These are phyloP conservation scores for Pestalotiopsis sp. DNA, from an alignment of 2,329 filamentous ascomycete genomes.

Conservation along the genomic window DNA sequence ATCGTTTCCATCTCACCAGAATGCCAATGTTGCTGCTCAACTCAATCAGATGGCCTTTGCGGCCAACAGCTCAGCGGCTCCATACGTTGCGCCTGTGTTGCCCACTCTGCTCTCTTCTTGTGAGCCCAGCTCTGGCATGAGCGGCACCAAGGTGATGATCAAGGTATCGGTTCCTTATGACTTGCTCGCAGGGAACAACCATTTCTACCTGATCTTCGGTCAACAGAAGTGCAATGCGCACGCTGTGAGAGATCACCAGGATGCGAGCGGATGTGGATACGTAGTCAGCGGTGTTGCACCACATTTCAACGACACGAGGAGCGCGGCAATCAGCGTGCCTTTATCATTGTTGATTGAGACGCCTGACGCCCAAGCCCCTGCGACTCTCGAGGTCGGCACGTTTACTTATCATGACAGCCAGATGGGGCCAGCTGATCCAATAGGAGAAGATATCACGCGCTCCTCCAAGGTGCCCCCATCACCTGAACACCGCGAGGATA, in stretches of 20 bases:
- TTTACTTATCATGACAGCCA: constrained; percentile 47
- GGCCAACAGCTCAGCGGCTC: constrained; percentile 64
- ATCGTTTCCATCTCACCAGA: constrained; percentile 47
- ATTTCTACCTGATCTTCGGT: constrained; percentile 76
- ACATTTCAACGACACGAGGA: constrained; percentile 54
- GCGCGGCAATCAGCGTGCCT: constrained; percentile 52
- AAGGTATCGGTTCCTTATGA: constrained; percentile 78
- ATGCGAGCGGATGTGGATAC: constrained; percentile 68
- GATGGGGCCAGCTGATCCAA: constrained; percentile 34
- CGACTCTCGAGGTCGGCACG: constrained; percentile 47
- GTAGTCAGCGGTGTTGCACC: constrained; percentile 74
- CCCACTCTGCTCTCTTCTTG: constrained; percentile 68
- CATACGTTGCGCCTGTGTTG: constrained; percentile 66
- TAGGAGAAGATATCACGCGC: constrained; percentile 44
- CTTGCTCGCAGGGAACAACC: constrained; percentile 60
- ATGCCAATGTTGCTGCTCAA: constrained; percentile 53
- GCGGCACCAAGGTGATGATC: constrained; percentile 72
- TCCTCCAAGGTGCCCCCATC: constrained; percentile 39
- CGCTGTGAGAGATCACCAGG: constrained; percentile 62
- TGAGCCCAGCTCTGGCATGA: constrained; percentile 67
- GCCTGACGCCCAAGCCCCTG: constrained; percentile 54
- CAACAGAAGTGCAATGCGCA: constrained; percentile 71
- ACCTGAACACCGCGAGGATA: constrained; percentile 47
- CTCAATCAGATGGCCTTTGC: constrained; percentile 59
- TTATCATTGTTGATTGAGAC: constrained; percentile 57